Evolutionary conservation across 1,139 yeast genomes (phyloP).

Genomic region (Pichia sp.): DNA sequence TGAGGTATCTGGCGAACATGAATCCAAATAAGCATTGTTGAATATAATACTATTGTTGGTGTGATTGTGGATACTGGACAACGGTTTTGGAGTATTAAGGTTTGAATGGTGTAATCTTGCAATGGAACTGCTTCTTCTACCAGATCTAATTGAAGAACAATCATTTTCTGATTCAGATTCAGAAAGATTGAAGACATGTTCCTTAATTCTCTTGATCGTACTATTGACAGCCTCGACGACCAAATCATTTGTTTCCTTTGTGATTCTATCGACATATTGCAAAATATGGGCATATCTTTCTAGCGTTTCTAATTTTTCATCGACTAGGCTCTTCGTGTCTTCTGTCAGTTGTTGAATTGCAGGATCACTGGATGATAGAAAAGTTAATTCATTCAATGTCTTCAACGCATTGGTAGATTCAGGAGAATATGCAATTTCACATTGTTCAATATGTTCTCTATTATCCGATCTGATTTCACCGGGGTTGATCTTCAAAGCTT

Average conservation of each 20-base stretch:
- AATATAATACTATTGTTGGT: slow-evolving; percentile 32
- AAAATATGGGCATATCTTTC: slow-evolving; percentile 73
- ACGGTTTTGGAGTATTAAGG: too few species aligned
- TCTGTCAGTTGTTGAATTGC: slow-evolving; percentile 61
- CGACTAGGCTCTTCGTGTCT: slow-evolving; percentile 65
- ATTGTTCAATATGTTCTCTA: slow-evolving; percentile 22
- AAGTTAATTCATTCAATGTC: slow-evolving; percentile 51
- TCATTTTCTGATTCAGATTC: slow-evolving; percentile 25
- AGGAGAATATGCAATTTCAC: slow-evolving; percentile 55
- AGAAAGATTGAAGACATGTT: slow-evolving; percentile 34
- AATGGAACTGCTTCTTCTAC: too few species aligned
- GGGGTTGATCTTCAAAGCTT: slow-evolving; percentile 71
- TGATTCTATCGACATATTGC: slow-evolving; percentile 76
- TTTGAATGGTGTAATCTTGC: too few species aligned
- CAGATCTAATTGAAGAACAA: slow-evolving; percentile 6
- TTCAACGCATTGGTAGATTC: slow-evolving; percentile 65
- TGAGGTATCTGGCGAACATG: slow-evolving; percentile 29
- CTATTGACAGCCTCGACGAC: slow-evolving; percentile 66
- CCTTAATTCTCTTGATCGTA: slow-evolving; percentile 55
- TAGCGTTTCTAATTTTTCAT: slow-evolving; percentile 71
- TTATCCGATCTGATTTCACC: slow-evolving; percentile 37
- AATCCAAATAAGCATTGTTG: slow-evolving; percentile 40
- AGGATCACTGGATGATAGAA: slow-evolving; percentile 60
- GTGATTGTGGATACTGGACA: too few species aligned
- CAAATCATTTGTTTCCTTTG: slow-evolving; percentile 74